Base-by-base conservation (phyloP, 495 filamentous ascomycete species). In the Xylaria scruposa region DNA sequence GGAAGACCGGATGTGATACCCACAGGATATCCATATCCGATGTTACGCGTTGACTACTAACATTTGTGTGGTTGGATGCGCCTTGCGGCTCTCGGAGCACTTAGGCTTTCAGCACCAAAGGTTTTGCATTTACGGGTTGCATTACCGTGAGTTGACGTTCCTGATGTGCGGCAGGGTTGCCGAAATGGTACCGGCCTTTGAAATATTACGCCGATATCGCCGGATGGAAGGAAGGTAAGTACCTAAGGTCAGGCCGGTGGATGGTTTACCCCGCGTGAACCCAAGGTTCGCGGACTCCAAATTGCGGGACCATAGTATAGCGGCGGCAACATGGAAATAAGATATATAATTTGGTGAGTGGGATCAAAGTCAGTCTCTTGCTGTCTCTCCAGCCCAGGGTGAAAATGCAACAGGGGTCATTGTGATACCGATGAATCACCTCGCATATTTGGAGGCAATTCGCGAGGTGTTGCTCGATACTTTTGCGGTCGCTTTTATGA, bases 131-230 rank as follows among this genome's bases (percentile, higher is more conserved):
- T 17, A 51, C 29, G 13, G 33, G 19, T 46, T 46, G 51, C 44
- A 44, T 51, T 47, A 10, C 21, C 40, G 10, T 38, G 26, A 29
- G 4, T 6, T 26, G 1, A 36, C 56, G 68, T 42, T 70, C 68
- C 58, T 53, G 31, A 42, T 42, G 31, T 60, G 68, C 58, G 33
- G 58, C 54, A 44, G 44, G 58, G 58, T 53, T 63, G 42, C 24
- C 44, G 46, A 12, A 33, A 62, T 21, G 33, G 44, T 33, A 19
- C 33, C 19, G 44, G 21, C 6, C 12, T 53, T 15, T 19, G n/a
- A 42, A 61, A 36, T 36, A 31, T 2, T 19, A 38, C 60, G 69
- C 69, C 69, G 69, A 71, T 71, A 67, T 71, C 62, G 70, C 70
- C 62, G 36, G 26, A n/a, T n/a, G 24, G 12, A 26, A 21, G 13